Base-by-base conservation (phyloP, 495 filamentous ascomycete species). In the Daldinia grandis region DNA sequence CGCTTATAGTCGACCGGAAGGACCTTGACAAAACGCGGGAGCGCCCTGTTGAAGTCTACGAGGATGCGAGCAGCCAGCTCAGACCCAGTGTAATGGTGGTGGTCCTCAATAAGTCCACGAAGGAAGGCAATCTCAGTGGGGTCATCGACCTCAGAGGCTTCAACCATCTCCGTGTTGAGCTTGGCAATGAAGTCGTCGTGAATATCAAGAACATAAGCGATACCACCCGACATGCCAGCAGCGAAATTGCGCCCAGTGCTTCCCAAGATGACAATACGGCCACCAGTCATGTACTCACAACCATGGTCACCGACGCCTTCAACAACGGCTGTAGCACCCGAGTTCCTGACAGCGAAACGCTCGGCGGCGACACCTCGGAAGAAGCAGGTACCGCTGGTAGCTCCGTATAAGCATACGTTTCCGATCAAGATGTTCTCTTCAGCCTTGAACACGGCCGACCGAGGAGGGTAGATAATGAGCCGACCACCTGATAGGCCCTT, bases 251-350 rank as follows among this genome's bases (percentile, higher is more conserved):
- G 95, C n/a, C 95, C 95, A 74, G 93, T 97, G 74, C 90, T 88
- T 64, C 95, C 95, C 50, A 99, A 86, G 66, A 96, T 85, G 64
- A 99, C 83, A 38, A 98, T 88, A 77, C 96, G 93, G 76, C 95
- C 95, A 76, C 95, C 95, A 65, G 95, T 99, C 95, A 99, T 99
- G 87, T 99, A 99, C 84, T 99, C 95, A 77, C 95, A 98, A 53
- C 95, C 93, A 77, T 99, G 95, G 78, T 99, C 95, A 84, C 95
- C 95, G 59, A 97, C 89, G 81, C 96, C 95, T 82, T 99, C 95
- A 70, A 98, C 95, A 69, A 99, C 92, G 31, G 96, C 95, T 30
- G 91, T 98, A 47, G 92, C 95, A 78, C 95, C 95, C 0, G 96
- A 98, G 84, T 99, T 99, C 71, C 95, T 93, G 58, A 99, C 95